Percentiles rank a stretch among this genome's conserved stretches.
Evolutionary conservation across 495 filamentous ascomycete genomes (phyloP).

Genomic region (Aspergillus affinis): DNA sequence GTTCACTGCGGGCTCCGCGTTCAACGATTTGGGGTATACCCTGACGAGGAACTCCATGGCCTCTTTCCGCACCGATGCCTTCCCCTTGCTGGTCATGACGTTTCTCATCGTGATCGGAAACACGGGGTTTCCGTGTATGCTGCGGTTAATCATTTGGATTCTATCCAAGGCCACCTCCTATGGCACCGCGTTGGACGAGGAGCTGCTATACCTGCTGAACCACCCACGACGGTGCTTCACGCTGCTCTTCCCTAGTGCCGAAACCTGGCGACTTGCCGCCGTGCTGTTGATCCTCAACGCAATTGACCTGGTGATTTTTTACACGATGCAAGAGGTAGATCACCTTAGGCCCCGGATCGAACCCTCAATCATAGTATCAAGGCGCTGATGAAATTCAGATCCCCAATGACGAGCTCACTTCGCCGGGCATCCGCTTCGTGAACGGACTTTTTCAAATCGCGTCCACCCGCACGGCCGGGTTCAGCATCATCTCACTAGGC

Average conservation of each 20-base stretch:
- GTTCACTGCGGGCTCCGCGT: constrained; percentile 74
- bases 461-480: constrained; percentile 80
- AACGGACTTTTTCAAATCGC: constrained; percentile 81
- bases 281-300: constrained; percentile 74
- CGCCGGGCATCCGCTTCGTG: constrained; percentile 63
- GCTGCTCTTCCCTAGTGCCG: constrained; percentile 72
- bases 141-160: constrained; percentile 80
- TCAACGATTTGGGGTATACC: constrained; percentile 80
- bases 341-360: neutral
- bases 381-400: constrained; percentile 37
- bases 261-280: constrained; percentile 85
- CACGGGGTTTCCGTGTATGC: constrained; percentile 84
- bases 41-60: constrained; percentile 85
- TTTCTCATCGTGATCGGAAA: constrained; percentile 85
- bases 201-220: constrained; percentile 78
- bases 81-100: constrained; percentile 66
- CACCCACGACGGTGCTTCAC: constrained; percentile 91
- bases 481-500: constrained; percentile 68
- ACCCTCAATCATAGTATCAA: constrained; percentile 1
- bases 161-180: constrained; percentile 50
- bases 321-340: constrained; percentile 73
- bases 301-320: constrained; percentile 76
- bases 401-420: constrained; percentile 53
- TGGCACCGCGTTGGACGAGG: constrained; percentile 67
- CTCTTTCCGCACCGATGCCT: constrained; percentile 68